Percentiles rank a stretch among this genome's conserved stretches.
These are phyloP conservation scores for Teratosphaeriaceae sp. DNA, from an alignment of 2,329 filamentous ascomycete species.

Conservation along the genomic window DNA sequence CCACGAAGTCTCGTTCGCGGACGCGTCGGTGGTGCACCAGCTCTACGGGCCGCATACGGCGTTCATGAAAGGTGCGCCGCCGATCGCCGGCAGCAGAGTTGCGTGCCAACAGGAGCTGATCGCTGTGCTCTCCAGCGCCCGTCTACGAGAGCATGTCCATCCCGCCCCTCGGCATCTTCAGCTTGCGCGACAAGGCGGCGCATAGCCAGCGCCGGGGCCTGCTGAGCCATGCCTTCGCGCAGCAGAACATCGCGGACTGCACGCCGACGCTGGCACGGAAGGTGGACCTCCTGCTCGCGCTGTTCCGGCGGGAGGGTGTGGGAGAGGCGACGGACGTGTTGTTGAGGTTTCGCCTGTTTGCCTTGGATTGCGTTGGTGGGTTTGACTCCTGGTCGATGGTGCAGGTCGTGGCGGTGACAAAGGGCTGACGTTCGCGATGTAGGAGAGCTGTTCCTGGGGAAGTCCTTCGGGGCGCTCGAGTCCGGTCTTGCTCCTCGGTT, in stretches of 20 bases:
- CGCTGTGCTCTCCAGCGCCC: background rate
- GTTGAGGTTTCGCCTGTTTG: slow-evolving; percentile 2
- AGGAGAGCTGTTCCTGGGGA: slow-evolving; percentile 4
- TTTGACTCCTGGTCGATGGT: no score
- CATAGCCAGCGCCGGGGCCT: background rate
- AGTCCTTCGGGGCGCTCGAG: background rate
- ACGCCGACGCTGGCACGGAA: background rate
- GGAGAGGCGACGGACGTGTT: background rate
- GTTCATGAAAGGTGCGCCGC: slow-evolving; percentile 2
- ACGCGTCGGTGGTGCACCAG: slow-evolving; percentile 7
- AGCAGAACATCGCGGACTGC: slow-evolving; percentile 1
- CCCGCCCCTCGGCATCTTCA: slow-evolving; percentile 2
- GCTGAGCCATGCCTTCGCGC: slow-evolving; percentile 4
- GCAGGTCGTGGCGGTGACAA: no score
- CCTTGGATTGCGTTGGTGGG: slow-evolving; percentile 2
- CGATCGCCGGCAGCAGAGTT: background rate
- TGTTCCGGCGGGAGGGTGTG: background rate
- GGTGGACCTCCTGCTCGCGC: background rate
- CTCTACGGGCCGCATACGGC: slow-evolving; percentile 2
- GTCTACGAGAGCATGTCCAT: slow-evolving; percentile 2
- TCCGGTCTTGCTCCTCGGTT: background rate
- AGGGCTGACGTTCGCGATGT: background rate
- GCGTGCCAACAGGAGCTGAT: background rate
- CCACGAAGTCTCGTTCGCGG: slow-evolving; percentile 16
- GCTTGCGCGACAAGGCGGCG: slow-evolving; percentile 1